phyloP scores from a whole-genome alignment of 2,329 filamentous ascomycete genomes.

The Teratosphaeria destructans region DNA sequence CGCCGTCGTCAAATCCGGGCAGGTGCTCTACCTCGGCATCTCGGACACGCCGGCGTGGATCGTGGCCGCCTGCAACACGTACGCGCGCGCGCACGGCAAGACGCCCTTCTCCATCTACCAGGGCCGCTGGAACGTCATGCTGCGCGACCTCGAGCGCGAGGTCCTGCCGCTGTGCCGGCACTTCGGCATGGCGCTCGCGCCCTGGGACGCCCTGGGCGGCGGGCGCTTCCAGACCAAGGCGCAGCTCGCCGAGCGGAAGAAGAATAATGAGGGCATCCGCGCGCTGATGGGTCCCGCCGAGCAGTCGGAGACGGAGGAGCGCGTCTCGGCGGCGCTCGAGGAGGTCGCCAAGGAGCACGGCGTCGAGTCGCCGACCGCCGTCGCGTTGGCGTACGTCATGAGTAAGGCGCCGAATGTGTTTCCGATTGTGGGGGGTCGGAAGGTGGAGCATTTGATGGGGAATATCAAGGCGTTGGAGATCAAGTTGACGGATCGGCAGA shows the following conservation, averaged over 20 bases:
- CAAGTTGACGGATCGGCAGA: constrained; percentile 49
- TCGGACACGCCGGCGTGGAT: constrained; percentile 36
- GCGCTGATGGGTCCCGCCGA: constrained; percentile 11
- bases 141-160: constrained; percentile 36
- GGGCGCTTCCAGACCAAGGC: constrained; percentile 35
- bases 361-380: constrained; percentile 21
- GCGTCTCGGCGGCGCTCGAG: constrained; percentile 48
- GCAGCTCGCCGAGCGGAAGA: constrained; percentile 35
- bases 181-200: constrained; percentile 38
- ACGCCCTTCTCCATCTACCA: constrained; percentile 27
- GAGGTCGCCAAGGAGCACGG: constrained; percentile 49
- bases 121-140: constrained; percentile 32
- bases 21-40: constrained; percentile 37
- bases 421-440: constrained; percentile 61
- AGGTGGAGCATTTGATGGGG: constrained; percentile 55
- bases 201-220: constrained; percentile 43
- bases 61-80: constrained; percentile 30
- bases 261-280: constrained; percentile 25
- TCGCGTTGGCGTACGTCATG: constrained; percentile 60
- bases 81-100: constrained; percentile 28
- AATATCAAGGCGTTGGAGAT: constrained; percentile 60
- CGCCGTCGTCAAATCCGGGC: constrained; percentile 29
- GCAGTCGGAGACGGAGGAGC: constrained; percentile 37
- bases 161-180: constrained; percentile 35
- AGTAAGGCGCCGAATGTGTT: constrained; percentile 53